Evolutionary conservation across 2,329 filamentous ascomycete species (phyloP), one percentile per base, ranked within the genome.

Genomic region (Neofusicoccum ribis): DNA sequence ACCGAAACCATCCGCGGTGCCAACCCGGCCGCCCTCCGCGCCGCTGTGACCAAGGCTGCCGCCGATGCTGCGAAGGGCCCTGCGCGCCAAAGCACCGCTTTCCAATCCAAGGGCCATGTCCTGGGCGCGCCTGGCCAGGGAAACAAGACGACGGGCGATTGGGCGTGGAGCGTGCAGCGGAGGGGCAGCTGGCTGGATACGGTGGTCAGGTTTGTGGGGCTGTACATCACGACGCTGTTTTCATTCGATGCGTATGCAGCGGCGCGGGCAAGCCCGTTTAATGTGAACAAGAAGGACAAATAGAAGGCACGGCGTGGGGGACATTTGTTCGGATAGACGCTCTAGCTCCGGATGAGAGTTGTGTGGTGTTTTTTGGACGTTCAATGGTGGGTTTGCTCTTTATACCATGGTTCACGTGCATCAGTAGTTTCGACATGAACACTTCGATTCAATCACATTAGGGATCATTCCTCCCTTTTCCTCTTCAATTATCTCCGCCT

Each of bases 1-100:
- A 73, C 77, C 70, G 79, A 83, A 34, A 83, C 81, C 3, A 77
- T 83, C 67, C 78, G 80, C 39, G 81, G 81, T 71, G 81, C 81
- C 6, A 82, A 83, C 67, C 77, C 80, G n/a, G 75, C 79, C 23
- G 80, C 80, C 41, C 79, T 83, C 17, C 80, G 80, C 63, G 77
- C 78, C 54, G 80, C 81, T 36, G 79, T 83, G 11, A 74, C 79
- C 67, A 80, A 79, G 68, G 81, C 81, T 61, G 76, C 76, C 15
- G 74, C 72, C 43, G 79, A 81, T 67, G 69, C 74, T 5, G 73
- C 74, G 0, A 73, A 74, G 52, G 74, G 73, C n/a, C 72, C 78
- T 1, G 79, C 73, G 7, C 73, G 74, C 20, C 68, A 68, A n/a
- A 70, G 64, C 60, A 68, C 69, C 59, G 71, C 71, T 0, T 83